Base-by-base conservation (phyloP, 2,329 filamentous ascomycete species). In the Xylariaceae sp. region DNA sequence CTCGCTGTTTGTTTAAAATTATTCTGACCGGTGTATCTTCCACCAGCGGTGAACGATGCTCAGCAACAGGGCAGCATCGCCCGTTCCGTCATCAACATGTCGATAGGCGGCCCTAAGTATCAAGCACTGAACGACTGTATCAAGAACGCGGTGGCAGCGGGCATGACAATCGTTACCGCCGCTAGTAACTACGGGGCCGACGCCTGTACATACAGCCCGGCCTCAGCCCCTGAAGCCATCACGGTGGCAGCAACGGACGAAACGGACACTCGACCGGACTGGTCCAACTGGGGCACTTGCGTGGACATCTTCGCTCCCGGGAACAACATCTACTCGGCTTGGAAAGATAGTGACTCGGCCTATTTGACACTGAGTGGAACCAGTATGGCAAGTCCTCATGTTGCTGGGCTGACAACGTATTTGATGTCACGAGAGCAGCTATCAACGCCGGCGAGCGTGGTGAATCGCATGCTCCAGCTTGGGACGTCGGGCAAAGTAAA, bases 41-140 rank as follows among this genome's bases (percentile, higher is more conserved):
- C 42, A 1, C 5, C 20, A 70, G 67, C 65, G 12, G 65, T 67
- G n/a, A 57, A 65, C 6, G 63, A 70, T 44, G 67, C 67, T 40
- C 55, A 56, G 29, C 53, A 57, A 3, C 54, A 59, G 41, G 58
- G 53, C 19, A 56, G 48, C 5, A 54, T 65, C 20, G 20, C 41
- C 7, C 60, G 62, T 14, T 69, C 67, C 12, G 67, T 70, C n/a
- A 64, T 67, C 50, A 70, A 70, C 53, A 61, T 68, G 61, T 70
- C 67, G 12, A 56, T 67, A 23, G 67, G 67, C 1, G 59, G 61
- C 7, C 52, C 54, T 20, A 55, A 48, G 18, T 60, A 42, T 40
- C 56, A 61, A 10, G 51, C 62, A 4, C 32, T 65, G 16, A 59
- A 69, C 46, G 63, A 67, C 45, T 55, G 57, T 4, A 54, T 69